Evolutionary conservation across 371 early-diverging fungal genomes (phyloP).

Genomic region (Mortierella sp.): DNA sequence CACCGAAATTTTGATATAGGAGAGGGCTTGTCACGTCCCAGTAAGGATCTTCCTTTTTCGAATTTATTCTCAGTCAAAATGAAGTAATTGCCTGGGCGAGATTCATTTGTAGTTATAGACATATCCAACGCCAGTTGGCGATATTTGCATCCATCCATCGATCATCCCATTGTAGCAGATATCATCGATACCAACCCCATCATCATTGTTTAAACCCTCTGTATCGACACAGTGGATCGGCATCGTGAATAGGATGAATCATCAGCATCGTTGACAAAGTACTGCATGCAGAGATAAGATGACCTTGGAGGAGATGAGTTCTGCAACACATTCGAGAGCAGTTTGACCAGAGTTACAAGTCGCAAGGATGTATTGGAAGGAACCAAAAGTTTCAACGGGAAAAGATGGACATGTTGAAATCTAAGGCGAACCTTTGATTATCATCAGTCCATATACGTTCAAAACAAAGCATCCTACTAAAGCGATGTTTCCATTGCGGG

Average conservation of each 20-base stretch:
- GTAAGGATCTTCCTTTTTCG: constrained; percentile 21
- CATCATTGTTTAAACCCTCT: not conserved
- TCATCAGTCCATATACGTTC: not conserved
- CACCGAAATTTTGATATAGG: constrained; percentile 10
- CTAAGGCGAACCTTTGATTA: constrained; percentile 16
- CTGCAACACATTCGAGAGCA: not conserved
- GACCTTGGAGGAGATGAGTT: not conserved
- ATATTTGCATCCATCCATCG: constrained; percentile 31
- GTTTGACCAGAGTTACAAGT: not conserved
- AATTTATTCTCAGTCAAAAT: constrained; percentile 25
- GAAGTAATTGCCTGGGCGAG: constrained; percentile 15
- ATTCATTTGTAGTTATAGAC: not conserved
- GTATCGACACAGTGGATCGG: not conserved
- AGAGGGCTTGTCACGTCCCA: constrained; percentile 5
- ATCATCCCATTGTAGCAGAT: not conserved
- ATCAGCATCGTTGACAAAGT: not conserved
- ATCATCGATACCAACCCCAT: not conserved
- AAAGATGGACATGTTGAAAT: not conserved
- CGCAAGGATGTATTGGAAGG: not conserved
- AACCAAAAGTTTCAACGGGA: not conserved
- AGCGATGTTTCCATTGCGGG: not conserved
- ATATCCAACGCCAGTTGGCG: not conserved
- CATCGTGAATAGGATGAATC: not conserved
- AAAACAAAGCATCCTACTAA: not conserved
- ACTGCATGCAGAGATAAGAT: not conserved